Base-by-base conservation (phyloP, 2,329 filamentous ascomycete genomes). In the Colletotrichum tamarilloi region DNA sequence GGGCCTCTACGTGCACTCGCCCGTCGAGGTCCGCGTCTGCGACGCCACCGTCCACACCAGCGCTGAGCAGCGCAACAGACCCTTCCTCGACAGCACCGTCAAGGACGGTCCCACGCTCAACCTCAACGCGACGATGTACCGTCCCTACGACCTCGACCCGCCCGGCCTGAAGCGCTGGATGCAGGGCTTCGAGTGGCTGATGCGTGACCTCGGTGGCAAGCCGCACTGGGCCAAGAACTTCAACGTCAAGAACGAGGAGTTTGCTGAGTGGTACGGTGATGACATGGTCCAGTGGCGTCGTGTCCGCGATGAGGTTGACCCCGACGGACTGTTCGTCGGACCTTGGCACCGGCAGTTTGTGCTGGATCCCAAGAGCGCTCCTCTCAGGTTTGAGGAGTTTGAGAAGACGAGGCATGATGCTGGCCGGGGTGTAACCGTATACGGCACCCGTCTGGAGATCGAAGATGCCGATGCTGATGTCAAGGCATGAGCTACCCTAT, bases 141-240 rank as follows among this genome's bases (percentile, higher is more conserved):
- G 95, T 16, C 94, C 95, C 0, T 97, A 97, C 81, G 86, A 90
- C 78, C 87, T 87, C 71, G 94, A 97, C 77, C 95, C 95, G 5
- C 93, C 94, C 0, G 95, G 93, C 79, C 89, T 87, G 68, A 87
- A 88, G 64, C 89, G 93, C 65, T 97, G 97, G 85, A 98, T 97
- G 82, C 88, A 95, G 82, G 95, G 92, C 1, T 97, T 98, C 76
- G 95, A 98, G 82, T 96, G 92, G 87, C 86, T 98, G 57, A 98
- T 98, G 95, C 92, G 91, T 72, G 93, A 97, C 59, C 86, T 97
- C 77, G 94, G 93, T 67, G 95, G 93, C 14, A 90, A 90, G 60
- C 95, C 95, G n/a, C 95, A 98, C 84, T 98, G 95, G 94, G 95
- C 95, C 7, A 98, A 98, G 88, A 98, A 98, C 82, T 98, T 97